Evolutionary conservation across 1,139 yeast species (phyloP).

Genomic region (Lodderomyces elongisporus): DNA sequence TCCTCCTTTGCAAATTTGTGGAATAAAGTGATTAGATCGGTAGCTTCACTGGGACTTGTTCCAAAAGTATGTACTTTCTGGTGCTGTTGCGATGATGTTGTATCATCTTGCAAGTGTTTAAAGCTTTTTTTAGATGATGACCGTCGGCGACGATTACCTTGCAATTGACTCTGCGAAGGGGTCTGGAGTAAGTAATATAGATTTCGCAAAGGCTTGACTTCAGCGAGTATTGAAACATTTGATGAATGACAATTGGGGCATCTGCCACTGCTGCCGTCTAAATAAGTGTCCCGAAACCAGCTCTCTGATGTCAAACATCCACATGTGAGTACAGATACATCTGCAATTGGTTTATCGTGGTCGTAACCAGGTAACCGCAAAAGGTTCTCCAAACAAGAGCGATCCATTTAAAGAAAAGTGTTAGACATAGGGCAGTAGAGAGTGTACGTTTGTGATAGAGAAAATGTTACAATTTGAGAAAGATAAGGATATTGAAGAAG

Average conservation of each 20-base stretch:
- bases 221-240: constrained; percentile 34
- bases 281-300: constrained; percentile 17
- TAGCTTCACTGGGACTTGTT: constrained; percentile 19
- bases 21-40: constrained; percentile 36
- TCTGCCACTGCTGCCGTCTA: no score
- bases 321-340: constrained; percentile 58
- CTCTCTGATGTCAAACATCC: constrained; percentile 67
- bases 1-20: constrained; percentile 43
- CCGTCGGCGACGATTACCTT: constrained; percentile 15
- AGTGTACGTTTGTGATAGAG: no score
- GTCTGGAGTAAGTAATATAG: constrained; percentile 37
- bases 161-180: constrained; percentile 8
- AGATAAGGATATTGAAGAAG: no score
- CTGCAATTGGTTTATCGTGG: constrained; percentile 27
- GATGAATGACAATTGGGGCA: constrained; percentile 50
- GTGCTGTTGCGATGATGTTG: background rate
- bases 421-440: no score
- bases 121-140: constrained; percentile 22
- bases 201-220: constrained; percentile 48
- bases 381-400: constrained; percentile 25
- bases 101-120: constrained; percentile 10
- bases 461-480: no score
- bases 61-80: no score
- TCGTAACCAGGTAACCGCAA: constrained; percentile 24
- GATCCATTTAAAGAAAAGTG: constrained; percentile 21